phyloP scores from a whole-genome alignment of 1,284 basidiomycete species.

The Tilletiopsis washingtonensis region DNA sequence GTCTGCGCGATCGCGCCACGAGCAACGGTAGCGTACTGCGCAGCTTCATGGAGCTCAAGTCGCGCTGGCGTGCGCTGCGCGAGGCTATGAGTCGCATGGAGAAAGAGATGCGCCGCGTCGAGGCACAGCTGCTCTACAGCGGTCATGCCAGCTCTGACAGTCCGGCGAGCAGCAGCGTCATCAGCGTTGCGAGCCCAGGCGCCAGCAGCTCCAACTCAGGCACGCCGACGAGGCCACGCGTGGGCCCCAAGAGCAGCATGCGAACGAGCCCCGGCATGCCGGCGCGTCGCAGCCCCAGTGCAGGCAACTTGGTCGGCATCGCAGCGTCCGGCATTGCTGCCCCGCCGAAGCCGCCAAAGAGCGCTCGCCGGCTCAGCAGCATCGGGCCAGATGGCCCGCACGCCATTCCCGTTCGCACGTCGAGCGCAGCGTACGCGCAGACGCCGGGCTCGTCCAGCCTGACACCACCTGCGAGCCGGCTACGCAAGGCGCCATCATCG shows the following conservation, averaged over 20 bases:
- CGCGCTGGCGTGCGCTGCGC: slow-evolving; percentile 68
- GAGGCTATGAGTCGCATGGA: slow-evolving; percentile 70
- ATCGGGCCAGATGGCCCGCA: no score
- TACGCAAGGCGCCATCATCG: no score
- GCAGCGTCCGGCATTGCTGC: not conserved
- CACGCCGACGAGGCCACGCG: not conserved
- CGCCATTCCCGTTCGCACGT: no score
- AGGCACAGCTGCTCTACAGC: no score
- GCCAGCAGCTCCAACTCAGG: no score
- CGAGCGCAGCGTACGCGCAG: no score
- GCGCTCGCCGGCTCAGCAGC: not conserved
- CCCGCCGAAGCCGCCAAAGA: not conserved
- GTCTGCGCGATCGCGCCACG: slow-evolving; percentile 76
- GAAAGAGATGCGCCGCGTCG: slow-evolving; percentile 67
- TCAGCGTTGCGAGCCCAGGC: no score
- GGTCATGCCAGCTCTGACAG: no score
- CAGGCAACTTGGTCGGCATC: no score
- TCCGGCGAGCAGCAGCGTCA: no score
- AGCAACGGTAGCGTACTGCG: slow-evolving; percentile 89
- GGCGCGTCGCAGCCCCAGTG: not conserved
- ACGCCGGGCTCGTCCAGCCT: no score
- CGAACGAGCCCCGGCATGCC: not conserved
- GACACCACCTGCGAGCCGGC: no score
- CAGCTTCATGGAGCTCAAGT: slow-evolving; percentile 72
- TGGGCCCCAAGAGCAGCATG: not conserved